Conservation (phyloP, 441 rosid species). For the Kokia cookei region DNA sequence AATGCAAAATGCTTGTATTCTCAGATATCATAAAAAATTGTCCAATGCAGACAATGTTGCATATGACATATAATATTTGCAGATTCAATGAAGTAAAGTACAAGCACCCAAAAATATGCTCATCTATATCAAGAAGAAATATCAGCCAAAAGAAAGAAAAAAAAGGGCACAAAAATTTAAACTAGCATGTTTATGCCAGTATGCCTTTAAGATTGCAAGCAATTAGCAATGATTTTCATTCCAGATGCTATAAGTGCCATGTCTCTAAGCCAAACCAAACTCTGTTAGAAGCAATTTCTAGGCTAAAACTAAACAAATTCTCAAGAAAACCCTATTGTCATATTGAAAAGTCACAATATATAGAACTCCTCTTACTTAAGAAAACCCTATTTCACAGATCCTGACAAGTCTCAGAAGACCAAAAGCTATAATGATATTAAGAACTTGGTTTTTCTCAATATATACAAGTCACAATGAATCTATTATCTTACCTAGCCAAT, state of each 20-base stretch:
- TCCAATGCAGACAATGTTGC: not conserved
- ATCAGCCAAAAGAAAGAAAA: not conserved
- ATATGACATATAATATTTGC: not conserved
- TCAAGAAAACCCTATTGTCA: not conserved
- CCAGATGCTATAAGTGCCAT: not conserved
- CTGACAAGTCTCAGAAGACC: not conserved
- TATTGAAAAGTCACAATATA: not conserved
- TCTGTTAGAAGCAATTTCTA: not conserved
- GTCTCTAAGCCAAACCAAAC: not conserved
- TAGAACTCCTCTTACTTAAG: not conserved
- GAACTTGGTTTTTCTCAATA: not conserved
- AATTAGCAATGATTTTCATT: not conserved
- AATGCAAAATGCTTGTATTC: not conserved
- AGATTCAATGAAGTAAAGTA: not conserved
- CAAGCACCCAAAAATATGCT: not conserved
- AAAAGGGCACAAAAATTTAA: not conserved
- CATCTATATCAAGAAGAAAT: not conserved
- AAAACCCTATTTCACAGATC: not conserved
- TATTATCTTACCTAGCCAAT: constrained; percentile 64
- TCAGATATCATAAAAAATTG: not conserved
- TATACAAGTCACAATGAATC: not conserved
- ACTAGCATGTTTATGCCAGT: not conserved
- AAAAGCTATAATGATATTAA: not conserved
- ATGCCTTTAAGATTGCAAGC: not conserved
- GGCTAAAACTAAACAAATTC: not conserved